Conservation (phyloP, 2,329 filamentous ascomycete genomes). For the Penicillium italicum region DNA sequence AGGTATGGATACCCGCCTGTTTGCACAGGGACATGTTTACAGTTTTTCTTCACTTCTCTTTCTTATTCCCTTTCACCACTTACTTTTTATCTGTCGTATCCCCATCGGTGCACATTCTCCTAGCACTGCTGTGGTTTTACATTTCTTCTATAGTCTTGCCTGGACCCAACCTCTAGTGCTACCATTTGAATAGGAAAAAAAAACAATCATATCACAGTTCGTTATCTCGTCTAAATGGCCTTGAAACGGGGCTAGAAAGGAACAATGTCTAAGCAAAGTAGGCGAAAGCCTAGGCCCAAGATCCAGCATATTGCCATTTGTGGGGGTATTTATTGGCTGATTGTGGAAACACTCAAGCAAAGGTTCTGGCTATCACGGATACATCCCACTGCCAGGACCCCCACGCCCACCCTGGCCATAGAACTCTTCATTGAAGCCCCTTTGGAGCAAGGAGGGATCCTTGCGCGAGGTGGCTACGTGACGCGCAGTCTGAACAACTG, state of each 20-base stretch:
- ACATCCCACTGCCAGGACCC: not conserved
- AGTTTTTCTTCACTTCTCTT: constrained; percentile 1
- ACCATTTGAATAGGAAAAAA: not conserved
- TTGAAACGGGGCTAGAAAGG: not conserved
- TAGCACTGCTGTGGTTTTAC: not conserved
- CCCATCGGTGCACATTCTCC: not conserved
- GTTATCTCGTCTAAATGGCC: constrained; percentile 9
- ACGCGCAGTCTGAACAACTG: constrained; percentile 50
- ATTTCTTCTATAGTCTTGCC: constrained; percentile 3
- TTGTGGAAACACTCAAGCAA: not conserved
- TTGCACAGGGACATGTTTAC: constrained; percentile 10
- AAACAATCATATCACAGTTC: constrained; percentile 5
- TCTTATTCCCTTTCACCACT: not conserved
- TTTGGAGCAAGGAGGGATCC: constrained; percentile 18
- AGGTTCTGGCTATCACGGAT: not conserved
- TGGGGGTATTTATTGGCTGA: not conserved
- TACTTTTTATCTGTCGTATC: not conserved
- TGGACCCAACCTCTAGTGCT: not conserved
- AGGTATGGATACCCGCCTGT: constrained; percentile 23
- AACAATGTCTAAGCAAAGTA: not conserved
- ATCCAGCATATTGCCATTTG: not conserved
- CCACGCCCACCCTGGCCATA: constrained; percentile 15
- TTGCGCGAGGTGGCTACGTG: constrained; percentile 23
- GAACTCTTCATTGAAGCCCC: constrained; percentile 30
- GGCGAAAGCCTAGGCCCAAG: not conserved